A percentile compares a stretch with the other conserved stretches of the same genome.
phyloP scores from a whole-genome alignment of 1,284 basidiomycete species.

The Apiotrichum mycotoxinovorans region DNA sequence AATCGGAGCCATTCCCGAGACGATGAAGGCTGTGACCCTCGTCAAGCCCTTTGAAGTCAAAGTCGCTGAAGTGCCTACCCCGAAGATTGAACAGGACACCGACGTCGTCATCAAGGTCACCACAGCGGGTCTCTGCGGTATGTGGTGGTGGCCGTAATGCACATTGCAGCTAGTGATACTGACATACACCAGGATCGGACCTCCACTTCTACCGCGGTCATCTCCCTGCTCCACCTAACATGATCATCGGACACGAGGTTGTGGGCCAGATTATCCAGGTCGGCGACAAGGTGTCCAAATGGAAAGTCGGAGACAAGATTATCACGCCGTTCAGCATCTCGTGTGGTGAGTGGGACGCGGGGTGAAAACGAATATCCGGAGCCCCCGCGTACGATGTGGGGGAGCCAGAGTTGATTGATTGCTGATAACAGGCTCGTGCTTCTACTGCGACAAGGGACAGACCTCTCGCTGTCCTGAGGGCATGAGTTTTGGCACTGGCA shows the following conservation, averaged over 20 bases:
- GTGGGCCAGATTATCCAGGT: constrained; percentile 71
- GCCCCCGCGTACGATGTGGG: too few relatives aligned
- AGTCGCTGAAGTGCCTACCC: constrained; percentile 32
- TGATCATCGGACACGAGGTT: constrained; percentile 68
- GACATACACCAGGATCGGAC: constrained; percentile 62
- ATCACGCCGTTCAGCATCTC: constrained; percentile 78
- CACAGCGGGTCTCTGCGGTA: constrained; percentile 41
- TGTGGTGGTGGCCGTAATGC: constrained; percentile 6
- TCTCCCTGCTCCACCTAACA: constrained; percentile 33
- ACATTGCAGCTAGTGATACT: background rate
- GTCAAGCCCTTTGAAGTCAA: constrained; percentile 30
- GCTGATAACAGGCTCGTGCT: constrained; percentile 31
- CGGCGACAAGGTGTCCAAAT: constrained; percentile 62
- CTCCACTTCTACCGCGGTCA: constrained; percentile 70
- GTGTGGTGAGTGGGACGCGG: constrained; percentile 61
- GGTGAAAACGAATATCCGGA: too few relatives aligned
- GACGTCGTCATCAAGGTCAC: constrained; percentile 44
- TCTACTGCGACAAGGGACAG: constrained; percentile 67
- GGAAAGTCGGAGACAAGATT: constrained; percentile 74
- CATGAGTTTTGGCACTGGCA: constrained; percentile 55
- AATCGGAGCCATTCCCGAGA: constrained; percentile 9
- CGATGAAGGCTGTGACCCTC: constrained; percentile 41
- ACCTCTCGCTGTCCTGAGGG: constrained; percentile 69
- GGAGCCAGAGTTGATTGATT: background rate
- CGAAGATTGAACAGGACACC: constrained; percentile 25